These are phyloP conservation scores for Asterochloris sp. DNA, from an alignment of 139 green algal species.

Conservation along the genomic window DNA sequence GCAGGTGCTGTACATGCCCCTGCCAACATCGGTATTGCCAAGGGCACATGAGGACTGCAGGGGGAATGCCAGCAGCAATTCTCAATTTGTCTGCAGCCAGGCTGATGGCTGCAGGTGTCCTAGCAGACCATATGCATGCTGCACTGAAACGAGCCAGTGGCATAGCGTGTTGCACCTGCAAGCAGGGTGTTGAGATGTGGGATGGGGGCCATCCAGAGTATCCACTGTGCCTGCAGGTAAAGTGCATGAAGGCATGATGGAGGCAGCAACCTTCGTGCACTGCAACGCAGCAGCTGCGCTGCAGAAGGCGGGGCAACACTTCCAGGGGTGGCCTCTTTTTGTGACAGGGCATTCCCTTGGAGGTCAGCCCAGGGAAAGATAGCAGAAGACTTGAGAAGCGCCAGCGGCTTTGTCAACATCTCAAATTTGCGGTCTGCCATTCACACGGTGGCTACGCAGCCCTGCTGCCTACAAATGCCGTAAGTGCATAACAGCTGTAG, in stretches of 20 bases:
- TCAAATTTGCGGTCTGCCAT: background rate
- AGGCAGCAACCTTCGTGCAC: constrained; percentile 50
- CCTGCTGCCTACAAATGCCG: background rate
- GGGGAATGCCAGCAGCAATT: no score
- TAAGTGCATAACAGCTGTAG: no score
- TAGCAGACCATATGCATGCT: no score
- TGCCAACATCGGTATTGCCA: no score
- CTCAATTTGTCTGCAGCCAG: no score
- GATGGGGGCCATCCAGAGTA: no score
- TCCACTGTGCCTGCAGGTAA: background rate
- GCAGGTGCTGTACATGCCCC: no score
- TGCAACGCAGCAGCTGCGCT: constrained; percentile 45
- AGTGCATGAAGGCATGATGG: constrained; percentile 44
- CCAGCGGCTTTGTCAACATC: background rate
- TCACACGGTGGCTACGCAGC: background rate
- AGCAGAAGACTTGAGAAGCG: background rate
- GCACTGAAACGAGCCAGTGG: no score
- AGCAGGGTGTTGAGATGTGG: no score
- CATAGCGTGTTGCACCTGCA: no score
- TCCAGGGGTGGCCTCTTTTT: constrained; percentile 50
- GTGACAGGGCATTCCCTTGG: constrained; percentile 51
- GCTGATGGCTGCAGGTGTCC: no score
- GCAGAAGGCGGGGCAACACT: constrained; percentile 21
- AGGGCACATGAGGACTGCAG: no score
- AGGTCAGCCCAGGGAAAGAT: constrained; percentile 8